Evolutionary conservation across 2,329 filamentous ascomycete genomes (phyloP).

Genomic region (Talaromyces albobiverticillius): DNA sequence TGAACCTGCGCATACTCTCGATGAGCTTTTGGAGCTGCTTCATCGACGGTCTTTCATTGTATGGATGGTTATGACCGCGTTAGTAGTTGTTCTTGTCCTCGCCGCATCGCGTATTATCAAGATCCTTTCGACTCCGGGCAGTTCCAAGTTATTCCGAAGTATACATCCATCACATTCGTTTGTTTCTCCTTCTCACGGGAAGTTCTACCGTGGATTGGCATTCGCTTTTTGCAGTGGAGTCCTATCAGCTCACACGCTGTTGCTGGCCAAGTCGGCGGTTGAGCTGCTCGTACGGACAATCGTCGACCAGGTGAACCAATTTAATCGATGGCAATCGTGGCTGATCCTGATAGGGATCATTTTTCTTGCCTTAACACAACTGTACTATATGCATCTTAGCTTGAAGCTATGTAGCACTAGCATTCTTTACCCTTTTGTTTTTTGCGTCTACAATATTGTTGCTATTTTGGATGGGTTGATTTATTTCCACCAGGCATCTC

Average conservation of each 20-base stretch:
- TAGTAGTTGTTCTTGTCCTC: conserved; percentile 69
- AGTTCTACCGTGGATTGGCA: conserved; percentile 74
- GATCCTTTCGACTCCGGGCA: conserved; percentile 31
- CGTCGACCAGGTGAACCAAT: conserved; percentile 84
- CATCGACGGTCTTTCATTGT: conserved; percentile 71
- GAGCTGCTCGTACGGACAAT: conserved; percentile 87
- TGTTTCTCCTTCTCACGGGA: conserved; percentile 60
- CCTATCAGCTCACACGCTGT: conserved; percentile 84
- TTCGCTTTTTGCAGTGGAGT: conserved; percentile 92
- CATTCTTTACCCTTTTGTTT: conserved; percentile 92
- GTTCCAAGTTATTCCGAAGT: conserved; percentile 34
- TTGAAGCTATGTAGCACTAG: conserved; percentile 94
- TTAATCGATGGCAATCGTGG: conserved; percentile 94
- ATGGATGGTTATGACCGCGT: conserved; percentile 80
- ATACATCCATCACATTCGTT: conserved; percentile 43
- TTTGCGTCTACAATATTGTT: conserved; percentile 99
- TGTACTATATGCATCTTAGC: conserved; percentile 93
- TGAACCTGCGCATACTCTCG: conserved; percentile 83
- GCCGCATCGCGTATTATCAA: conserved; percentile 52
- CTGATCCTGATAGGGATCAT: conserved; percentile 80
- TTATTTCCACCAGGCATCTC: conserved; percentile 86
- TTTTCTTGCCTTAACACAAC: conserved; percentile 76
- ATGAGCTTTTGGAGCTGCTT: conserved; percentile 75
- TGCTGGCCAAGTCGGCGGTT: conserved; percentile 94
- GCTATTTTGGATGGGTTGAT: conserved; percentile 96